Evolutionary conservation across 768 basidiomycete species (phyloP).

Genomic region (Leccinum subtestaceum): DNA sequence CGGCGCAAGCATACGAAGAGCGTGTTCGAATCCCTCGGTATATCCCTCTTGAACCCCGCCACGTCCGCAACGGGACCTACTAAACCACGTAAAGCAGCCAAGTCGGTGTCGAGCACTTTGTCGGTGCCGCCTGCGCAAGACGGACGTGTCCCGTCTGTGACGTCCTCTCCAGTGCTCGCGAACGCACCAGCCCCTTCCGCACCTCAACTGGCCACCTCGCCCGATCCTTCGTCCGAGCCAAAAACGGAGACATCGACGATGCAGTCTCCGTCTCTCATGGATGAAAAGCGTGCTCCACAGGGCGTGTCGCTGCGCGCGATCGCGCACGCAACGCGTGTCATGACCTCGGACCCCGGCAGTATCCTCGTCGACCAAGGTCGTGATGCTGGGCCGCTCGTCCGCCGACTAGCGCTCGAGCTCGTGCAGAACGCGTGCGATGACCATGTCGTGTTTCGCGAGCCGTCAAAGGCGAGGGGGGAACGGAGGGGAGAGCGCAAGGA

Average conservation of each 20-base stretch:
- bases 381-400: conserved; percentile 61
- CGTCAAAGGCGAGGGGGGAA: conserved; percentile 44
- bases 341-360: conserved; percentile 75
- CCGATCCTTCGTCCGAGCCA: conserved; percentile 19
- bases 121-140: conserved; percentile 11
- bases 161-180: conserved; percentile 17
- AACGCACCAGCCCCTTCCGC: conserved; percentile 17
- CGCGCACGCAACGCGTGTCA: conserved; percentile 80
- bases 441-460: conserved; percentile 43
- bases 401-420: conserved; percentile 62
- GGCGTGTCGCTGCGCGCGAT: conserved; percentile 74
- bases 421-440: conserved; percentile 68
- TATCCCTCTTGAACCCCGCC: conserved; percentile 60
- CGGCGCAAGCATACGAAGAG: conserved; percentile 53
- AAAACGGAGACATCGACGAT: conserved; percentile 29
- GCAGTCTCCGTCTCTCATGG: conserved; percentile 24
- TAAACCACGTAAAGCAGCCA: conserved; percentile 20
- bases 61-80: conserved; percentile 24
- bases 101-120: conserved; percentile 27
- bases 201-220: conserved; percentile 29
- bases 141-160: background rate
- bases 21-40: conserved; percentile 70
- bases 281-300: conserved; percentile 42
- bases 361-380: conserved; percentile 69
- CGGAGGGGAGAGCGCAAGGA: conserved; percentile 33